Base-by-base conservation (phyloP, 2,329 filamentous ascomycete genomes). In the Epicoccum sorghinum region DNA sequence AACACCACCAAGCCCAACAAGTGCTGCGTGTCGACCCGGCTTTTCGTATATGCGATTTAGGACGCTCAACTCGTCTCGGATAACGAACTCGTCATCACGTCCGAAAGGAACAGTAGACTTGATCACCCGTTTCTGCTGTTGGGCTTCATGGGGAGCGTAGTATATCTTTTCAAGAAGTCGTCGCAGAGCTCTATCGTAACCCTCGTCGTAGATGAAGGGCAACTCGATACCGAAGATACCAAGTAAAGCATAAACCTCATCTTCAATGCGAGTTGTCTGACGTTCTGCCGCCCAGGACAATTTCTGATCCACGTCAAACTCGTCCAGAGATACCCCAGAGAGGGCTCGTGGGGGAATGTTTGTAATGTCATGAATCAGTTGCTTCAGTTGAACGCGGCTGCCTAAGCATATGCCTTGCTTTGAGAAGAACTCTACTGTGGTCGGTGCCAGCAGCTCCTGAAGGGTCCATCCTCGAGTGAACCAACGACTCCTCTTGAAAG, bases 221-320 rank as follows among this genome's bases (percentile, higher is more conserved):
- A 56, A 5, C 3, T 29, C 10, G 4, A 60, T n/a, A n/a, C 18
- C 50, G 3, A 64, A 52, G 2, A 64, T 55, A 2, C 61, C 63
- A 1, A 66, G 35, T 1, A 66, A 39, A 12, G 55, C 57, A 3
- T 66, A 66, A 0, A 52, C 59, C 3, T 37, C 23, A 4, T 66
- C 61, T 44, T 68, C 64, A 47, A 58, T 54, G 0, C 35, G 37
- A 25, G 52, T 68, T 0, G 70, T 69, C 9, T 59, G 27, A 1
- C 71, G 68, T n/a, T 43, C 37, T 10, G n/a, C 22, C 27, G 61
- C 59, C 68, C 67, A 69, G 4, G 54, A 53, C 2, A 68, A 32
- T 13, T 60, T 59, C 30, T 66, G 58, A 4, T 32, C 29, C 0
- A 68, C 18, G 3, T 46, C 52, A 12, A 63, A 66, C 0, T 57